Evolutionary conservation across 2,329 filamentous ascomycete genomes (phyloP), one percentile per base, ranked within the genome.

Genomic region (Xylariaceae sp.): DNA sequence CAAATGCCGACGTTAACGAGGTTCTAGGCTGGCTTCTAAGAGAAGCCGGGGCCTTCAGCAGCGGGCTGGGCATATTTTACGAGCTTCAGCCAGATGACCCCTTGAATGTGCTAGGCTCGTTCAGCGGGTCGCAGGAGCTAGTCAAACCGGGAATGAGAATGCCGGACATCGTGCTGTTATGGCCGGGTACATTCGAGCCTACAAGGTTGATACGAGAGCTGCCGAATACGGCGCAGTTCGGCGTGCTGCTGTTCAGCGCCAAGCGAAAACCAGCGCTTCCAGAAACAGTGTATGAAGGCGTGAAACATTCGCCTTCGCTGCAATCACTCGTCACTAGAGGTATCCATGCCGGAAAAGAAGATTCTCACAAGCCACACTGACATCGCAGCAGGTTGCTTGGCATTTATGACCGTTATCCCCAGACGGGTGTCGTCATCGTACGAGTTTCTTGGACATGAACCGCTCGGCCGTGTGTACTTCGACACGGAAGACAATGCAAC

Each of bases 11-110:
- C 49, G 71, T 74, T 0, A 75, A 80, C 44, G 72, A 75, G 14
- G 77, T 81, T 0, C 74, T 88, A 0, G 80, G 80, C 0, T 72
- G 77, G 29, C 81, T 87, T 59, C 84, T 88, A 64, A 73, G 78
- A 12, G 62, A 67, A 40, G 55, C 60, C 2, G 58, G 59, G 3
- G 18, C 50, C 1, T 70, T 70, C 42, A 69, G 23, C 18, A 67
- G 58, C 44, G 67, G 67, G 0, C 75, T 85, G 7, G 84, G 84
- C 2, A 85, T 85, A 7, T 77, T 77, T 43, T 88, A 87, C 29
- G 66, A 60, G 23, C 21, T 58, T 19, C 65, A 48, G 4, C 67
- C 70, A 3, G 50, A 61, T 0, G 83, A 84, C 32, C 61, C 75
- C 1, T 67, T 85, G 6, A 85, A 81, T 57, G 63, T 71, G 9